Conservation (phyloP, 805 yeast genomes). For the Jamesozyma spencerorum region DNA sequence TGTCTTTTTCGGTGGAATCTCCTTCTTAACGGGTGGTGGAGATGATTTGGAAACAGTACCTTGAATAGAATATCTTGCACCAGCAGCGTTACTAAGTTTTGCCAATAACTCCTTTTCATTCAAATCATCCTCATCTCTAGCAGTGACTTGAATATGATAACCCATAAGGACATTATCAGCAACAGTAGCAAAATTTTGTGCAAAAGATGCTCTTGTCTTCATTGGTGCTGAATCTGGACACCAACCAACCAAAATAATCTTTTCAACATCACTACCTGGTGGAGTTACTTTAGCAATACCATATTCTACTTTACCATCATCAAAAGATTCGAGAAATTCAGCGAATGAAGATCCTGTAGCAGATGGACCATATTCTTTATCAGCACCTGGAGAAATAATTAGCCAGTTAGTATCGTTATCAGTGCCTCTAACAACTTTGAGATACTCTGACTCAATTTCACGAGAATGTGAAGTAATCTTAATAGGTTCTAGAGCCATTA, state of each 20-base stretch:
- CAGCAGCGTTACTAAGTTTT: conserved; percentile 83
- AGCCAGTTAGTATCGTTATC: conserved; percentile 65
- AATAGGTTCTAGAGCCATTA: conserved; percentile 38
- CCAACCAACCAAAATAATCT: conserved; percentile 85
- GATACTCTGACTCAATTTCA: conserved; percentile 66
- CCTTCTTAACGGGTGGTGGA: conserved; percentile 10
- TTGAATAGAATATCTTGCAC: conserved; percentile 83
- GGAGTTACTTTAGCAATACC: conserved; percentile 84
- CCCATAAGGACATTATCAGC: conserved; percentile 57
- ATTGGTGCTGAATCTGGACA: conserved; percentile 93
- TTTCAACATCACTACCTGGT: conserved; percentile 84
- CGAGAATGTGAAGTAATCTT: conserved; percentile 59
- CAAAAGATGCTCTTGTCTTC: conserved; percentile 65
- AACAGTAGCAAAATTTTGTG: conserved; percentile 67
- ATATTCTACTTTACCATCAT: conserved; percentile 81
- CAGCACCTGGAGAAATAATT: conserved; percentile 64
- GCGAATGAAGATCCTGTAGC: conserved; percentile 52
- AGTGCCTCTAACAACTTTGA: conserved; percentile 61
- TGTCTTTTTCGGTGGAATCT: conserved; percentile 5
- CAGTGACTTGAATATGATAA: conserved; percentile 92
- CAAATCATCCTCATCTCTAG: conserved; percentile 88
- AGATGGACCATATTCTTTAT: conserved; percentile 35
- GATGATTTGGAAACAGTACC: conserved; percentile 25
- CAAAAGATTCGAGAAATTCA: conserved; percentile 74
- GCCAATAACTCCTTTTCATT: conserved; percentile 66